Percentiles rank a stretch among this genome's conserved stretches.
phyloP scores from a whole-genome alignment of 257 asterid species.

The Plectranthus barbatus region DNA sequence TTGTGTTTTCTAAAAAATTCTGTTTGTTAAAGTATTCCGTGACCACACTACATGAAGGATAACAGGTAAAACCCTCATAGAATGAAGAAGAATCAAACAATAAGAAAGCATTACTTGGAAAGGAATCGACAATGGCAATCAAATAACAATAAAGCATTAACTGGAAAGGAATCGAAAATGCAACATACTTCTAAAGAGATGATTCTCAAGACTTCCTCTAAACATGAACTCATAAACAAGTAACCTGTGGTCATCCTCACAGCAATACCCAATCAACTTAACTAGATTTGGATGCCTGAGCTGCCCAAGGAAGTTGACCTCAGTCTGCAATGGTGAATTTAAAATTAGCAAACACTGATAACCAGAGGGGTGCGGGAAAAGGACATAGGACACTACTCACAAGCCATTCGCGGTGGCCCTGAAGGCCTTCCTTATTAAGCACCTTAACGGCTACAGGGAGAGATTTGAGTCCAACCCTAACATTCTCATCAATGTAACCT shows the following conservation, averaged over 20 bases:
- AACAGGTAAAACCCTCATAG: neutral
- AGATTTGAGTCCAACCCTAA: too few relatives aligned
- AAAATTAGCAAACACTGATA: slow-evolving; percentile 5
- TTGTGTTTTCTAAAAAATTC: neutral
- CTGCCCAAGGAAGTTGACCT: slow-evolving; percentile 96
- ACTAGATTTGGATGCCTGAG: slow-evolving; percentile 95
- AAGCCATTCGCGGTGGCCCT: too few relatives aligned
- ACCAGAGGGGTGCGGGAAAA: neutral
- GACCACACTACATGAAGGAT: neutral
- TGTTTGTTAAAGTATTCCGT: neutral
- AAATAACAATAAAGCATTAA: too few relatives aligned
- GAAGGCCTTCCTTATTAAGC: too few relatives aligned
- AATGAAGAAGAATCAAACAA: neutral
- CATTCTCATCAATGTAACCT: too few relatives aligned
- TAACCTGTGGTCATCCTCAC: slow-evolving; percentile 97
- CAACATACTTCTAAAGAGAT: slow-evolving; percentile 87
- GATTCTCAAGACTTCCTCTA: slow-evolving; percentile 97
- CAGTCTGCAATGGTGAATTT: slow-evolving; percentile 49
- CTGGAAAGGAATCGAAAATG: too few relatives aligned
- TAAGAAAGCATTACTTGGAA: neutral
- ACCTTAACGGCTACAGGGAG: too few relatives aligned
- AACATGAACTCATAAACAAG: slow-evolving; percentile 97
- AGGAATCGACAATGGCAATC: slow-evolving; percentile 24
- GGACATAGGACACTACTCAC: slow-evolving; percentile 21
- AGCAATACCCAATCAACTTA: slow-evolving; percentile 95